Evolutionary conservation across 306 rosid genomes (phyloP), one percentile per base, ranked within the genome.

Genomic region (Rosa persica): DNA sequence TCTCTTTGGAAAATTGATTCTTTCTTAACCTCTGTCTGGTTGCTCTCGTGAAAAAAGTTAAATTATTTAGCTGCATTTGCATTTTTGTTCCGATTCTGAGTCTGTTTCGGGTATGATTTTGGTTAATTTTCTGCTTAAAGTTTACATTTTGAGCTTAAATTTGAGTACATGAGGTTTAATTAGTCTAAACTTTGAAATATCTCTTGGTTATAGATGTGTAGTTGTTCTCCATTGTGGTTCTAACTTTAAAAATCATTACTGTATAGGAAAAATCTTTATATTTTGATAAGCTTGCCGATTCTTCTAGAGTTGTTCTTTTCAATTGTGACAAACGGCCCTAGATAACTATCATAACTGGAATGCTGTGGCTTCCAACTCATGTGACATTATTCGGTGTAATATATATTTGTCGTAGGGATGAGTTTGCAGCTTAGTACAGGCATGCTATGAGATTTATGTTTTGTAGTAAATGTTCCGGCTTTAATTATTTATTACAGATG

Each of bases 401-500:
- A n/a, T 12, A 36, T 1, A 5, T 16, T 17, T 47, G 8, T 30
- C 15, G 4, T 71, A 30, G 9, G 65, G 66, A 42, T 73, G 46
- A 72, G 47, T 25, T 52, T 36, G 48, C 49, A 20, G 65, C 12
- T 12, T 49, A 38, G 22, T 20, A 22, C 40, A 38, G 2, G 8
- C 19, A 23, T 40, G 67, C 51, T 12, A 8, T 1, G 20, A 52
- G 48, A 48, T 76, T 54, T 61, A 52, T 39, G 8, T 30, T 30
- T 30, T n/a, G n/a, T 23, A 55, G 36, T 60, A 22, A 57, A 47
- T 22, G 44, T 62, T 51, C 16, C 52, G 58, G 39, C 55, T 74
- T 40, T 47, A 7, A 40, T 77, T 60, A 67, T 78, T 81, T 76
- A 67, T 81, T 76, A 67, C 90, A 95, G 99, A 91, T 95, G 90